Percentiles rank a stretch among this genome's conserved stretches.
Evolutionary conservation across 352 stramenopile species (phyloP).

Genomic region (Globisporangium orthogonon): DNA sequence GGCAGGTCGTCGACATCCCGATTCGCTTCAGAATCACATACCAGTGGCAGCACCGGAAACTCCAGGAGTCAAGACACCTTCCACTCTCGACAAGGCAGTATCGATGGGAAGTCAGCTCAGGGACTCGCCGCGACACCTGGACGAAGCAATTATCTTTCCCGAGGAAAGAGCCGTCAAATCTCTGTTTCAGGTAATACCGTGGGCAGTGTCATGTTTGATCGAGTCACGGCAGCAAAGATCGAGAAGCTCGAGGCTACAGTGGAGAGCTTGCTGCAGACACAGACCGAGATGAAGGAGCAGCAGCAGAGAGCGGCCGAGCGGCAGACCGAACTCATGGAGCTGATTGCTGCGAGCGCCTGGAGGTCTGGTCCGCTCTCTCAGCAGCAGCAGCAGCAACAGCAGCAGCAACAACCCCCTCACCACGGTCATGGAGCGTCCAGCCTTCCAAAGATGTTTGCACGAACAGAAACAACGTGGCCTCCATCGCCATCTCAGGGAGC

Average conservation of each 20-base stretch:
- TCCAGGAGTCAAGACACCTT: neutral
- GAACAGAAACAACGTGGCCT: neutral
- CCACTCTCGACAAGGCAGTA: neutral
- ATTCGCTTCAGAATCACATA: neutral
- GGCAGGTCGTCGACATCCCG: conserved; percentile 1
- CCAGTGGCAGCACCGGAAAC: neutral
- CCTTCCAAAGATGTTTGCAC: neutral
- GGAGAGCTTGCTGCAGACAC: conserved; percentile 21
- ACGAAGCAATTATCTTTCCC: neutral
- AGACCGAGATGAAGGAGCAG: conserved; percentile 44
- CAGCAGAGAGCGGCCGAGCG: conserved; percentile 22
- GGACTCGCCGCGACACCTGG: neutral
- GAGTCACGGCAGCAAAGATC: conserved; percentile 23
- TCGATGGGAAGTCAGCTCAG: neutral
- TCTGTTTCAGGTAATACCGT: neutral
- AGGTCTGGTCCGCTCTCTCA: neutral
- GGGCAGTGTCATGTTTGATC: conserved; percentile 8
- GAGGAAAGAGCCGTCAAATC: neutral
- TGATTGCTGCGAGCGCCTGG: conserved; percentile 13
- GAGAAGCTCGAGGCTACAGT: conserved; percentile 47
- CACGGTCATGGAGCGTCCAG: neutral
- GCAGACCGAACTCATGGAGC: conserved; percentile 31
- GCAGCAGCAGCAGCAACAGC: conserved; percentile 4
- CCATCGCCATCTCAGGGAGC: neutral
- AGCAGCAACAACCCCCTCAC: conserved; percentile 2